phyloP scores from a whole-genome alignment of 768 basidiomycete species.

The Serendipita vermifera region DNA sequence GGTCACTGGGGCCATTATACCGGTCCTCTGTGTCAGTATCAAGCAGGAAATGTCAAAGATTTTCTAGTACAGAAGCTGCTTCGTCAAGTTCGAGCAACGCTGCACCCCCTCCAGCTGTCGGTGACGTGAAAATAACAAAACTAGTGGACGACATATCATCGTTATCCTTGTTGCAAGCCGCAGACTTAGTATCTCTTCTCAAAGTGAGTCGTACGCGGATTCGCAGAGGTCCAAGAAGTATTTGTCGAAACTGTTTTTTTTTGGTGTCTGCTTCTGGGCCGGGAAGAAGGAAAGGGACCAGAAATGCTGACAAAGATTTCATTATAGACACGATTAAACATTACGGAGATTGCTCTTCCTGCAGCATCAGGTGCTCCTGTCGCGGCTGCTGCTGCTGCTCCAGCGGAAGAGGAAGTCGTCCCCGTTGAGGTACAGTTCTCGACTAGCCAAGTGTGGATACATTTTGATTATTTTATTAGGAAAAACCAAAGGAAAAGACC shows the following conservation, averaged over 20 bases:
- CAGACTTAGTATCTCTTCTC: slow-evolving; percentile 81
- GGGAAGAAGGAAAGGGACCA: no score
- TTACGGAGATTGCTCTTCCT: slow-evolving; percentile 93
- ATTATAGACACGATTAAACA: slow-evolving; percentile 77
- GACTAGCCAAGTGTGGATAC: no score
- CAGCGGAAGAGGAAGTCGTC: slow-evolving; percentile 44
- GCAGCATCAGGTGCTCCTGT: slow-evolving; percentile 51
- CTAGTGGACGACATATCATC: slow-evolving; percentile 90
- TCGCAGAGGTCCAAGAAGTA: not conserved
- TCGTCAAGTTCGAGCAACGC: not conserved
- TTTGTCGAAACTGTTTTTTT: not conserved
- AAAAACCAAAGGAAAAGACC: slow-evolving; percentile 98
- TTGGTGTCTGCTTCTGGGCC: no score
- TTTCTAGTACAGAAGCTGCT: not conserved
- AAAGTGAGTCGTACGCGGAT: slow-evolving; percentile 46
- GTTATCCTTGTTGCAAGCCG: slow-evolving; percentile 83
- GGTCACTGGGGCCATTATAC: no score
- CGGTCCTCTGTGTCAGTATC: no score
- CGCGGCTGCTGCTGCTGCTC: slow-evolving; percentile 41
- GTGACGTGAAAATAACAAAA: slow-evolving; percentile 54
- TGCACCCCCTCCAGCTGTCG: not conserved
- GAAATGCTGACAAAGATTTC: not conserved
- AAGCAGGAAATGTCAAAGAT: not conserved
- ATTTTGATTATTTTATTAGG: no score
- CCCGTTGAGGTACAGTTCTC: slow-evolving; percentile 41